Base-by-base conservation (phyloP, 2,329 filamentous ascomycete genomes). In the Pyrenochaeta sp. region DNA sequence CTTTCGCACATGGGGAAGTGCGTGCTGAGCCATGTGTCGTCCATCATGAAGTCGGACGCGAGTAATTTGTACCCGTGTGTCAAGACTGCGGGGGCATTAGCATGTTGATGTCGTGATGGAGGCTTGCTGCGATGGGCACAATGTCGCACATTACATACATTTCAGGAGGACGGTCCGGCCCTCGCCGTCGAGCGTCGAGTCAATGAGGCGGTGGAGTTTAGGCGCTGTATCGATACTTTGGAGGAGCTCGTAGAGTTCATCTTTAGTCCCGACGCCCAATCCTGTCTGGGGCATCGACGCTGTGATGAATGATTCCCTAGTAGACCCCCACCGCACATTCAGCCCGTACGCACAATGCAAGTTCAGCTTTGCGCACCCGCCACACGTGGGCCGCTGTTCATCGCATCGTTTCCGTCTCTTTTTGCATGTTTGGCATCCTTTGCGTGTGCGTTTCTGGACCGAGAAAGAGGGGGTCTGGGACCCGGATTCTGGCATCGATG, bases 341-440 rank as follows among this genome's bases (percentile, higher is more conserved):
- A 44, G n/a, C 17, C 21, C 18, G 27, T 44, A 44, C 4, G 27
- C 18, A 28, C 41, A 44, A 24, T 38, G 27, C 1, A 44, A 71
- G 82, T 41, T 79, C 75, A 55, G 58, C 84, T 54, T 83, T 81
- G 71, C 82, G 80, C 22, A 44, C 7, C 17, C 19, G 7, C 35
- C 35, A 29, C 35, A 45, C 7, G n/a, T 17, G n/a, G 92, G 92
- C 68, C 94, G 92, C 41, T 81, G 81, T 74, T 96, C 92, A 67
- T 96, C 91, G 65, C 92, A 96, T 74, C 96, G 96, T 82, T 96
- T 96, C 79, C 96, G 96, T 48, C 91, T 81, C 65, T 83, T 83
- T 44, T 90, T 81, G 68, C 91, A 96, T 6, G 91, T 96, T 73
- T 94, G 83, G 68, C 90, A 96, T 24, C 90, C 90, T 7, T 90